Evolutionary conservation across 139 green algal species (phyloP).

Genomic region (Limnomonas spitsbergensis): DNA sequence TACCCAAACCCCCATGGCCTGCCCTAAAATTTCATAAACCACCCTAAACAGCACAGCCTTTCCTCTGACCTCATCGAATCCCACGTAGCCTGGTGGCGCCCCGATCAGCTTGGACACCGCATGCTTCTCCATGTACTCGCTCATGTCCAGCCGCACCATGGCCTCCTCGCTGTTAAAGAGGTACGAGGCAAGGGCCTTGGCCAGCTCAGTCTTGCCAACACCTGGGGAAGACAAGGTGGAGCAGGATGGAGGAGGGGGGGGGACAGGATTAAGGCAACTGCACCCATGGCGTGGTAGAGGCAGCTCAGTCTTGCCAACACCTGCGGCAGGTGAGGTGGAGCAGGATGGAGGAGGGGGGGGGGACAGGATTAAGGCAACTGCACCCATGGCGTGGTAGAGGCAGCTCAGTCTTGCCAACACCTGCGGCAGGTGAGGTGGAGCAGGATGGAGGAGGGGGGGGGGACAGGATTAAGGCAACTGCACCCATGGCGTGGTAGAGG

Average conservation of each 20-base stretch:
- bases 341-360: conserved; percentile 4
- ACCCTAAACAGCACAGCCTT: too few species aligned
- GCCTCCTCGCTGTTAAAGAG: conserved; percentile 89
- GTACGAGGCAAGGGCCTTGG: conserved; percentile 82
- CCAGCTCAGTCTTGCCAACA: conserved; percentile 92
- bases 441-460: too few species aligned
- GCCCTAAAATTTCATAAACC: too few species aligned
- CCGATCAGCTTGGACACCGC: conserved; percentile 76
- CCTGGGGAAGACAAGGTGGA: conserved; percentile 25
- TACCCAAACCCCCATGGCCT: too few species aligned
- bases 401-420: too few species aligned
- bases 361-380: background rate
- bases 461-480: too few species aligned
- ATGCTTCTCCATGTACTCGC: conserved; percentile 94
- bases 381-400: too few species aligned
- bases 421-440: too few species aligned
- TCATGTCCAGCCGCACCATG: conserved; percentile 96
- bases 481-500: too few species aligned
- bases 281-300: conserved; percentile 28
- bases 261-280: background rate
- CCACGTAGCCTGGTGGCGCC: conserved; percentile 70
- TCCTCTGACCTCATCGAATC: conserved; percentile 63
- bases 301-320: conserved; percentile 98
- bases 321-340: conserved; percentile 24
- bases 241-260: conserved; percentile 13